Evolutionary conservation across 1,139 yeast genomes (phyloP), one percentile per base, ranked within the genome.

Genomic region (Debaryomyces singareniensis): DNA sequence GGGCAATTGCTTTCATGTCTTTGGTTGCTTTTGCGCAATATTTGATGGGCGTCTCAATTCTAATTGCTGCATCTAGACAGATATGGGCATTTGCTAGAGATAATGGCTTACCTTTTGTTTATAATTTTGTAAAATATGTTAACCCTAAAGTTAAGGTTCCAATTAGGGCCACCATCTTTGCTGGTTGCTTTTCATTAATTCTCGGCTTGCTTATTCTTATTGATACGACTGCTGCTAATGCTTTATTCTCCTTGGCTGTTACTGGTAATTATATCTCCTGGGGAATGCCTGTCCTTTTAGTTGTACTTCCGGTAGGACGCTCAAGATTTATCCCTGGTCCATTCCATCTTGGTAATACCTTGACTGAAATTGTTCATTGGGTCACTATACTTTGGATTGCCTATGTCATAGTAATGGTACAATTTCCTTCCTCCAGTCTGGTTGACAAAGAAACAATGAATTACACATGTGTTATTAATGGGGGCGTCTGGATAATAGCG

Each of bases 1-100:
- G 87, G 85, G 78, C 86, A 2, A 65, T 74, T 44, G 79, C 76
- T 1, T 71, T 79, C 32, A 75, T 77, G 79, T 48, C 73, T 1
- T 48, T 76, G 28, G 73, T 75, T 44, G 75, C 79, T 2, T 54
- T 66, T 40, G 78, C 80, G 30, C 83, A 76, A 50, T 77, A 71
- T 53, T 49, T 76, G 30, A 80, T 80, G 85, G 86, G 85, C 22
- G 46, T 49, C 11, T 57, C 62, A 1, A 47, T 55, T 26, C 42
- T 55, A 25, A 43, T 53, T 29, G 61, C 62, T 10, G 61, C 68
- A 29, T 70, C 58, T 3, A 45, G 65, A 41, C 64, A 58, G 40
- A 49, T 55, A 23, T 58, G 60, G 58, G 61, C 64, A 10, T 58
- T 44, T 35, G 45, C 49, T 2, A 39, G 49, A 36, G 49, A 44